These are phyloP conservation scores for Tephrocybe sp. DNA, from an alignment of 768 basidiomycete species.

Conservation along the genomic window DNA sequence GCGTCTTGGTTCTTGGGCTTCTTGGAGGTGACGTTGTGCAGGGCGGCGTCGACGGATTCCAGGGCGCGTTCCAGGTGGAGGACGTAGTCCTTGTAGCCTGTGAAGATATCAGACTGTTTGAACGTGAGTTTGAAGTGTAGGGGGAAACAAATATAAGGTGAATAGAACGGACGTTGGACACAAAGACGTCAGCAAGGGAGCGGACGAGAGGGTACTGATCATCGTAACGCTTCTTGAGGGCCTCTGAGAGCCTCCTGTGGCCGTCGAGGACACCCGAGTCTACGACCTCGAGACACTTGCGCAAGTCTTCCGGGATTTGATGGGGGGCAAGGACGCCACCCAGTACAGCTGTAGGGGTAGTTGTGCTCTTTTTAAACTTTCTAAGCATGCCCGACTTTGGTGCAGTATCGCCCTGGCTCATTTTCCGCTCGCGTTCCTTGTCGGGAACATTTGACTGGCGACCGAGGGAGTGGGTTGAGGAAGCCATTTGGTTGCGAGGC, in stretches of 20 bases:
- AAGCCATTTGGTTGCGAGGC: conserved; percentile 50
- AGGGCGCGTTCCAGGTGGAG: conserved; percentile 92
- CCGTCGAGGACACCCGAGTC: conserved; percentile 87
- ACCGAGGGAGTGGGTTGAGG: conserved; percentile 76
- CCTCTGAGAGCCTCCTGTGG: conserved; percentile 82
- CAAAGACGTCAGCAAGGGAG: conserved; percentile 94
- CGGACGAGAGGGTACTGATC: conserved; percentile 95
- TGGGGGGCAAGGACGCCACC: conserved; percentile 67
- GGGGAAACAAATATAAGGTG: not conserved
- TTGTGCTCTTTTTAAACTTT: conserved; percentile 68
- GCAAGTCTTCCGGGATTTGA: conserved; percentile 85
- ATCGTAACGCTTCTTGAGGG: conserved; percentile 87
- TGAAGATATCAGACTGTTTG: conserved; percentile 85
- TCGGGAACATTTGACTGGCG: conserved; percentile 59
- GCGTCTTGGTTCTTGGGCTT: conserved; percentile 82
- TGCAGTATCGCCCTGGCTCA: conserved; percentile 44
- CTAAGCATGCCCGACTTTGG: conserved; percentile 57
- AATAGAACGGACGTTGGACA: conserved; percentile 73
- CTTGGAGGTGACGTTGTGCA: conserved; percentile 65
- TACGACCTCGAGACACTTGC: conserved; percentile 83
- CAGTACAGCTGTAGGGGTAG: conserved; percentile 45
- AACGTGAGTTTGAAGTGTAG: conserved; percentile 12
- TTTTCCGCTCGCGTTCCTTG: conserved; percentile 47
- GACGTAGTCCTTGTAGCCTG: conserved; percentile 92
- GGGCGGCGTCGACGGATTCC: conserved; percentile 80